Percentiles rank a stretch among this genome's conserved stretches.
These are phyloP conservation scores for Henningerozyma blattae DNA, from an alignment of 805 yeast species.

Conservation along the genomic window DNA sequence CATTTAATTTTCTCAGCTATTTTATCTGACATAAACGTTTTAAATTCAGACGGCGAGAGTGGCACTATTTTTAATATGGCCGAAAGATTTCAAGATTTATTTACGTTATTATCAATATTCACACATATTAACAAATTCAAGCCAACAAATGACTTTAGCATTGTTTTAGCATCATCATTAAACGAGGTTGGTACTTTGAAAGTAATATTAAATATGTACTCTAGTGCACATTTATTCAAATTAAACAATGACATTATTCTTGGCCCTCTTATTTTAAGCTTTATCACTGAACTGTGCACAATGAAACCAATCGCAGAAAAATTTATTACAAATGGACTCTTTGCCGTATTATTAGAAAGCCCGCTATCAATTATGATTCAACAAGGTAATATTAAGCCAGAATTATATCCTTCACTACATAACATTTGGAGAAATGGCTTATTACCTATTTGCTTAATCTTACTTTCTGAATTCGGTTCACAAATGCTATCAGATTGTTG, in stretches of 20 bases:
- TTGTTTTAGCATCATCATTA: conserved; percentile 40
- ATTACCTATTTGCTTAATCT: conserved; percentile 49
- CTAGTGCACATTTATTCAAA: conserved; percentile 51
- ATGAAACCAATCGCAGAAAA: conserved; percentile 54
- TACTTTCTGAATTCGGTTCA: conserved; percentile 52
- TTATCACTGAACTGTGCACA: conserved; percentile 54
- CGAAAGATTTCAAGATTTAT: conserved; percentile 52
- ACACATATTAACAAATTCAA: conserved; percentile 41
- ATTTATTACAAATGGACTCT: conserved; percentile 51
- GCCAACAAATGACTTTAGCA: conserved; percentile 35
- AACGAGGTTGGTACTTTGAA: conserved; percentile 49
- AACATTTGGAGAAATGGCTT: conserved; percentile 81
- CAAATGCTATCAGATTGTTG: conserved; percentile 53
- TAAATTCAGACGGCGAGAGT: conserved; percentile 25
- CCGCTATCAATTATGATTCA: conserved; percentile 58
- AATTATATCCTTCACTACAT: conserved; percentile 45
- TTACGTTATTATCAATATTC: conserved; percentile 51
- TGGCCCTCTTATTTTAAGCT: conserved; percentile 61
- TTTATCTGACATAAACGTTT: conserved; percentile 37
- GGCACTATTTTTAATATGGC: conserved; percentile 19
- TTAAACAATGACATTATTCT: conserved; percentile 53
- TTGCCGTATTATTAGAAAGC: conserved; percentile 59
- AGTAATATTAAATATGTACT: conserved; percentile 50
- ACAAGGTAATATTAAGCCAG: conserved; percentile 47
- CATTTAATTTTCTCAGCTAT: conserved; percentile 44